Evolutionary conservation across 2,329 filamentous ascomycete genomes (phyloP).

Genomic region (Claviceps pusilla): DNA sequence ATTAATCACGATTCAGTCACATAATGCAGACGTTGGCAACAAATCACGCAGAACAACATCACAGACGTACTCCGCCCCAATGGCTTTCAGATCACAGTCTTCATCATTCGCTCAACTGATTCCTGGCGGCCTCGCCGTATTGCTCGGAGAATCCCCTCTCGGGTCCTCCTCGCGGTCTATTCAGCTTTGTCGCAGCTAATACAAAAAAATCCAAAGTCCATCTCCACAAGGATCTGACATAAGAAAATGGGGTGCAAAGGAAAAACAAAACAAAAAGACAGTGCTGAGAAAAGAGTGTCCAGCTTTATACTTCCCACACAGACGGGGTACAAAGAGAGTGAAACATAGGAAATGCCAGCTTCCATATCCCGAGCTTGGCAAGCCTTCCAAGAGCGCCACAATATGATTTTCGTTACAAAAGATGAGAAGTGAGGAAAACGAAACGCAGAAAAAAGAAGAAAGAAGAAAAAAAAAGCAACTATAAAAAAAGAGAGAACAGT

Average conservation of each 20-base stretch:
- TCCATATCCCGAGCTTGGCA: background rate
- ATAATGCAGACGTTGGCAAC: no score
- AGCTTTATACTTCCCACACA: constrained; percentile 4
- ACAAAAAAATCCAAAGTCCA: constrained; percentile 4
- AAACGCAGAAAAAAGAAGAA: background rate
- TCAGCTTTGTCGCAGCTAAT: constrained; percentile 4
- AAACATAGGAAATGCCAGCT: constrained; percentile 3
- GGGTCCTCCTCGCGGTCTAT: constrained; percentile 2
- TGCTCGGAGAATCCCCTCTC: background rate
- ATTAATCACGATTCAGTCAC: no score
- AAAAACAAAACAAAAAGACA: background rate
- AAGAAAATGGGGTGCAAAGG: background rate
- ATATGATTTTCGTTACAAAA: constrained; percentile 1
- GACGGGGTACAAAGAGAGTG: constrained; percentile 3
- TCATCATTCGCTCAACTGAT: background rate
- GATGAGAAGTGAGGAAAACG: background rate
- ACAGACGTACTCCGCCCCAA: no score
- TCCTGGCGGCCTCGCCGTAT: background rate
- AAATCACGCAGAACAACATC: background rate
- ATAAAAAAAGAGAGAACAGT: background rate
- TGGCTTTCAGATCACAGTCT: background rate
- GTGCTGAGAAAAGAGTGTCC: constrained; percentile 1
- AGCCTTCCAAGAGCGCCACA: constrained; percentile 2
- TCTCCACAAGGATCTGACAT: background rate
- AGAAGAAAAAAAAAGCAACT: background rate